Conservation (phyloP, 2,329 filamentous ascomycete species). For the Xenosphaeropsis pyriputrescens region DNA sequence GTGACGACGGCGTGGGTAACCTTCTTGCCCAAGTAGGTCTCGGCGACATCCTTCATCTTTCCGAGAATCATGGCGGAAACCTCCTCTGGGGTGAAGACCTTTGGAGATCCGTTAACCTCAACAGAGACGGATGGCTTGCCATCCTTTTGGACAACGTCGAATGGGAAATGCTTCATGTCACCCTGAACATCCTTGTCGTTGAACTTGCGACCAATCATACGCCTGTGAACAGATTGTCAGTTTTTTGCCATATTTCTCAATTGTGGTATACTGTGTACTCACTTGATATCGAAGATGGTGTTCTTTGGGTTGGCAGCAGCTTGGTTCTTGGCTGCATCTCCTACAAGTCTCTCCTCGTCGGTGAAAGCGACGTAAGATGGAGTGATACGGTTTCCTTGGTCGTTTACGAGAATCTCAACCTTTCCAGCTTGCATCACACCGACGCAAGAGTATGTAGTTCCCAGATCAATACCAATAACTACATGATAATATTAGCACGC, state of each 20-base stretch:
- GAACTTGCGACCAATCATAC: slow-evolving; percentile 75
- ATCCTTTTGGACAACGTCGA: slow-evolving; percentile 80
- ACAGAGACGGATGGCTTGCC: slow-evolving; percentile 80
- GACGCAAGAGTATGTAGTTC: slow-evolving; percentile 80
- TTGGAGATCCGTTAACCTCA: slow-evolving; percentile 46
- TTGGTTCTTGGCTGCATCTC: slow-evolving; percentile 96
- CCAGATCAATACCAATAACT: slow-evolving; percentile 92
- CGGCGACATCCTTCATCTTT: slow-evolving; percentile 77
- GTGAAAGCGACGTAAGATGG: slow-evolving; percentile 94
- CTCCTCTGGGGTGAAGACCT: slow-evolving; percentile 69
- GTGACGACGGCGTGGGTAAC: slow-evolving; percentile 84
- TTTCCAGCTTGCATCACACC: slow-evolving; percentile 94
- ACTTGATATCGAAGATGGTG: slow-evolving; percentile 77
- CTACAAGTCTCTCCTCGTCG: slow-evolving; percentile 90
- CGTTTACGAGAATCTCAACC: slow-evolving; percentile 90
- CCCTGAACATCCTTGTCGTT: slow-evolving; percentile 74
- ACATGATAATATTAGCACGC: slow-evolving; percentile 5
- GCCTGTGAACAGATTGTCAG: slow-evolving; percentile 30
- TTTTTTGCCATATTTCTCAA: too few relatives aligned
- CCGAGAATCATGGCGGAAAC: slow-evolving; percentile 68
- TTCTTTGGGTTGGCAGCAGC: slow-evolving; percentile 64
- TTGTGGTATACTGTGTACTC: slow-evolving; percentile 23
- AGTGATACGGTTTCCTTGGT: slow-evolving; percentile 93
- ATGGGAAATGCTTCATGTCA: slow-evolving; percentile 98
- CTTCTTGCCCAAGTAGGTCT: slow-evolving; percentile 68